These are phyloP conservation scores for Hanseniaspora occidentalis DNA, from an alignment of 805 yeast genomes.

Conservation along the genomic window DNA sequence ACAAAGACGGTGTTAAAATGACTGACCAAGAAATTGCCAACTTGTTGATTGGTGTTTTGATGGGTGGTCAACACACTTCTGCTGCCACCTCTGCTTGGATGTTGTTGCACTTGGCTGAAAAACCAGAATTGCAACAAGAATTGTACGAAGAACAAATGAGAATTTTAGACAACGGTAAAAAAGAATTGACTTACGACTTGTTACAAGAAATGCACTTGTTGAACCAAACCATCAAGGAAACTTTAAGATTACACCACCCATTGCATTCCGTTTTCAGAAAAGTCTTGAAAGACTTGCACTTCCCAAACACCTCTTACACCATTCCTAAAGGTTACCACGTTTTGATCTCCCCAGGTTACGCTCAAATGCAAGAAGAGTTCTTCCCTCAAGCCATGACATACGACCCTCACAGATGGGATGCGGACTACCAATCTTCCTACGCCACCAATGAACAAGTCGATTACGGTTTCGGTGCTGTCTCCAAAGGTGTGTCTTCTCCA, in stretches of 20 bases:
- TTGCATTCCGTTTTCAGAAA: conserved; percentile 91
- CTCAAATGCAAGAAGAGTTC: conserved; percentile 62
- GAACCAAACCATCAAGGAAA: conserved; percentile 80
- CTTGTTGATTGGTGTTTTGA: conserved; percentile 83
- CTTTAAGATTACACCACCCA: conserved; percentile 92
- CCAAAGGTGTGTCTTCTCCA: conserved; percentile 93
- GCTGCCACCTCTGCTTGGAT: conserved; percentile 96
- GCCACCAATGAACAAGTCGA: conserved; percentile 40
- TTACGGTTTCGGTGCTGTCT: conserved; percentile 93
- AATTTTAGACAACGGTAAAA: conserved; percentile 42
- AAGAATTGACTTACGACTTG: conserved; percentile 68
- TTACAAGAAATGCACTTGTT: conserved; percentile 71
- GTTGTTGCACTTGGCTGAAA: conserved; percentile 77
- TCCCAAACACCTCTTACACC: conserved; percentile 66
- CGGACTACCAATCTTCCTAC: conserved; percentile 25
- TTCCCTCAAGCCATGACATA: conserved; percentile 66
- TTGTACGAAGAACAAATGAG: conserved; percentile 60
- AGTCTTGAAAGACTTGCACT: conserved; percentile 64
- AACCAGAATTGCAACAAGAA: conserved; percentile 75
- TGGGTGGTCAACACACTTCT: conserved; percentile 99
- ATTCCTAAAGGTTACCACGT: conserved; percentile 87
- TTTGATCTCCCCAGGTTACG: conserved; percentile 86
- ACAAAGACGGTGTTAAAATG: conserved; percentile 90
- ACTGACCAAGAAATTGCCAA: conserved; percentile 92
- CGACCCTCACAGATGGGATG: conserved; percentile 84